Percentiles rank a stretch among this genome's conserved stretches.
These are phyloP conservation scores for Globisporangium carolinianum DNA, from an alignment of 352 stramenopile species.

Conservation along the genomic window DNA sequence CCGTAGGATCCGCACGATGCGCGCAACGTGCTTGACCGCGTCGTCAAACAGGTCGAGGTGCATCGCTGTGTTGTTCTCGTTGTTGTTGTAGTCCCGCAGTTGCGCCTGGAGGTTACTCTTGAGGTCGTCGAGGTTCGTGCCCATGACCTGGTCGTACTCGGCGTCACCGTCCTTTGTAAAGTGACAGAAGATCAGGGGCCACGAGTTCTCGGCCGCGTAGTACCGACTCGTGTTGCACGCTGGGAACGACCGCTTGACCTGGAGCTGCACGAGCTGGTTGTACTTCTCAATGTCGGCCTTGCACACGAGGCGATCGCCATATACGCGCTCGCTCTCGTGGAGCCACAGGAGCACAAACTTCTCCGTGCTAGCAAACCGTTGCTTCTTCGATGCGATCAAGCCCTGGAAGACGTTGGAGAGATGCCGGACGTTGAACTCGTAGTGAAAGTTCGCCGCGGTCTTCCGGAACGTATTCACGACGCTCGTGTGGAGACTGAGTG, in stretches of 20 bases:
- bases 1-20: conserved; percentile 92
- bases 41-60: conserved; percentile 96
- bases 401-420: conserved; percentile 96
- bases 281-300: conserved; percentile 92
- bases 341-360: conserved; percentile 95
- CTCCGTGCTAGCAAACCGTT: conserved; percentile 87
- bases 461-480: conserved; percentile 92
- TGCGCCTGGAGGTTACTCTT: conserved; percentile 86
- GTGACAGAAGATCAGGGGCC: conserved; percentile 94
- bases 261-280: conserved; percentile 89
- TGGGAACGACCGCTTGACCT: conserved; percentile 93
- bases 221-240: conserved; percentile 89
- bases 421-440: conserved; percentile 97
- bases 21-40: conserved; percentile 93
- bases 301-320: conserved; percentile 91
- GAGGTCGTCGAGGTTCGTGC: conserved; percentile 85
- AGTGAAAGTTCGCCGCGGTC: conserved; percentile 96
- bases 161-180: conserved; percentile 92
- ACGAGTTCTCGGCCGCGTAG: conserved; percentile 93
- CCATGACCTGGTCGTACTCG: conserved; percentile 92
- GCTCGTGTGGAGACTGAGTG: conserved; percentile 88
- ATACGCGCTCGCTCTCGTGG: conserved; percentile 95
- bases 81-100: conserved; percentile 92
- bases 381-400: conserved; percentile 89
- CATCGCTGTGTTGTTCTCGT: conserved; percentile 95